A percentile compares a stretch with the other conserved stretches of the same genome.
phyloP scores from a whole-genome alignment of 345 rosid genomes.

The Citrus sp. region DNA sequence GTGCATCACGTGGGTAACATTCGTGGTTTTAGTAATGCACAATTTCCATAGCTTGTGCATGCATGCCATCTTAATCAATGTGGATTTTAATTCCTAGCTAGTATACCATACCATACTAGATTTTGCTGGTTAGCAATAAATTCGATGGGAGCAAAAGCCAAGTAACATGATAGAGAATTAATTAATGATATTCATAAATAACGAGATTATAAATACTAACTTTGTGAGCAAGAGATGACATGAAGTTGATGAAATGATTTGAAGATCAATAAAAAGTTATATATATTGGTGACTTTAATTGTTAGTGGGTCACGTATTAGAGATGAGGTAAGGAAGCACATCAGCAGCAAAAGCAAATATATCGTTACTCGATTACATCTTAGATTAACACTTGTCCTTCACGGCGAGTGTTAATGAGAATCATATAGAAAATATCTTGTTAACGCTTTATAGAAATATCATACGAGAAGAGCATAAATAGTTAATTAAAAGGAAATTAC shows the following conservation, averaged over 20 bases:
- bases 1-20: background rate
- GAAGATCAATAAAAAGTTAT: background rate
- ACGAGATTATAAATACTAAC: background rate
- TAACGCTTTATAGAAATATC: background rate
- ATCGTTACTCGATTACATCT: background rate
- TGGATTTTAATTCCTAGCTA: background rate
- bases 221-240: background rate
- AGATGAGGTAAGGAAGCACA: conserved; percentile 8
- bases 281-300: background rate
- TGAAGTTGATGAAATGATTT: background rate
- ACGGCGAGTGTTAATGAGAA: background rate
- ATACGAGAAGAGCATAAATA: too few species aligned
- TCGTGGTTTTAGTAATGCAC: background rate
- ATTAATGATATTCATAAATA: too few species aligned
- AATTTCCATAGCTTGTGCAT: background rate
- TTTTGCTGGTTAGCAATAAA: background rate
- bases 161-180: too few species aligned
- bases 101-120: background rate
- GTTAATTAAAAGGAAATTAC: too few species aligned
- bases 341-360: background rate
- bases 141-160: background rate
- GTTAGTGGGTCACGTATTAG: background rate
- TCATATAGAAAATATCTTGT: background rate
- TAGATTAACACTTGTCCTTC: background rate
- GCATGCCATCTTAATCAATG: background rate